Conservation (phyloP, 1,284 basidiomycete species). For the Rhodotorula sp. region DNA sequence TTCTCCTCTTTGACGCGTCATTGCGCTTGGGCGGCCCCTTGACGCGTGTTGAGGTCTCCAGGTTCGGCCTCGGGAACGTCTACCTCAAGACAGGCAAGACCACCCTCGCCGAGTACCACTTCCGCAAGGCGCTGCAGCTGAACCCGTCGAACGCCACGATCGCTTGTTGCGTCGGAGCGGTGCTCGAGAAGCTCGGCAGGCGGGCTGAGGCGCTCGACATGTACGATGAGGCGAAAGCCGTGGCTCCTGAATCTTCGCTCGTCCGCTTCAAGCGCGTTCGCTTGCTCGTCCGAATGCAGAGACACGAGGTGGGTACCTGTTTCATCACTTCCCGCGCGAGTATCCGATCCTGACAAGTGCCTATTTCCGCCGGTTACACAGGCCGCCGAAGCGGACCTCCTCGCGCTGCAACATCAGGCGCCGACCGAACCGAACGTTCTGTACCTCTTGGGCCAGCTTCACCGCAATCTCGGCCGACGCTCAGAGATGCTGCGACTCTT, state of each 20-base stretch:
- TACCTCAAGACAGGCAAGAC: constrained; percentile 88
- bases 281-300: constrained; percentile 75
- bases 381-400: constrained; percentile 75
- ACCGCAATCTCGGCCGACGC: constrained; percentile 67
- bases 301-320: constrained; percentile 66
- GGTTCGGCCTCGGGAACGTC: constrained; percentile 94
- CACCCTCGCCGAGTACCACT: constrained; percentile 88
- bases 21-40: not conserved
- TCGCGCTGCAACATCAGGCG: constrained; percentile 70
- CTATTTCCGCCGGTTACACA: constrained; percentile 47
- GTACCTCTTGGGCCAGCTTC: constrained; percentile 89
- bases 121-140: constrained; percentile 80
- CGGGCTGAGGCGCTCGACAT: constrained; percentile 67
- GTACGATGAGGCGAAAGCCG: constrained; percentile 72
- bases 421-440: constrained; percentile 93
- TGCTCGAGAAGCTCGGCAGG: constrained; percentile 74
- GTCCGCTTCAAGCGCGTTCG: constrained; percentile 86
- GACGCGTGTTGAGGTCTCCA: constrained; percentile 47
- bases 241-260: constrained; percentile 78
- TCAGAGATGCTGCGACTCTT: constrained; percentile 77
- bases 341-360: not conserved
- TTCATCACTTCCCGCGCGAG: not conserved
- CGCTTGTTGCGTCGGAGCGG: constrained; percentile 47
- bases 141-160: constrained; percentile 82
- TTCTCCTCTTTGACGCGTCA: too few relatives aligned